Conservation (phyloP, 1,139 yeast genomes). For the Lodderomyces parapsilosis region DNA sequence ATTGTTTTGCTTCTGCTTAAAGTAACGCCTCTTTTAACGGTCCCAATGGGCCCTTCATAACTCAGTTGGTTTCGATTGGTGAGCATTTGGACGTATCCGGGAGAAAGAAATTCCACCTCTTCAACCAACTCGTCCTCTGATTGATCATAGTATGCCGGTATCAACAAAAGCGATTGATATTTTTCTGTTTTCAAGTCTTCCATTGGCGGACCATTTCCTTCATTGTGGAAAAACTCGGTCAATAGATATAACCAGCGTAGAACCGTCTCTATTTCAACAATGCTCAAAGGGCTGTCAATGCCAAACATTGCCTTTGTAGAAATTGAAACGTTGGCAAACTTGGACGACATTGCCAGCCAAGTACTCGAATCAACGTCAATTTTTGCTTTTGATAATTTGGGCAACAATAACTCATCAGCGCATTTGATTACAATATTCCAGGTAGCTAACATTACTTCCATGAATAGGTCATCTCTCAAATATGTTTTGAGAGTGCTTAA, state of each 20-base stretch:
- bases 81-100: constrained; percentile 49
- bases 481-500: constrained; percentile 64
- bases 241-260: constrained; percentile 70
- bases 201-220: constrained; percentile 79
- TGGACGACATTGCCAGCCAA: constrained; percentile 53
- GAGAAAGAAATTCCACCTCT: constrained; percentile 60
- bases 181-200: constrained; percentile 61
- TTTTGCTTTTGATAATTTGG: constrained; percentile 59
- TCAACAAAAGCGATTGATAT: constrained; percentile 61
- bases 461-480: constrained; percentile 56
- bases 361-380: constrained; percentile 18
- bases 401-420: constrained; percentile 69
- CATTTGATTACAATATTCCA: constrained; percentile 68
- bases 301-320: constrained; percentile 28
- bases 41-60: not conserved
- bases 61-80: constrained; percentile 43
- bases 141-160: constrained; percentile 68
- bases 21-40: constrained; percentile 38
- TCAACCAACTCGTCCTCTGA: constrained; percentile 48
- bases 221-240: constrained; percentile 75
- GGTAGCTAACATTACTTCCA: constrained; percentile 71
- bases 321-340: constrained; percentile 48
- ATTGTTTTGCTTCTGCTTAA: constrained; percentile 67
- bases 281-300: constrained; percentile 52
- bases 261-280: constrained; percentile 65